Evolutionary conservation across 129 eudicot species (phyloP).

Genomic region (Cynara cardunculus): DNA sequence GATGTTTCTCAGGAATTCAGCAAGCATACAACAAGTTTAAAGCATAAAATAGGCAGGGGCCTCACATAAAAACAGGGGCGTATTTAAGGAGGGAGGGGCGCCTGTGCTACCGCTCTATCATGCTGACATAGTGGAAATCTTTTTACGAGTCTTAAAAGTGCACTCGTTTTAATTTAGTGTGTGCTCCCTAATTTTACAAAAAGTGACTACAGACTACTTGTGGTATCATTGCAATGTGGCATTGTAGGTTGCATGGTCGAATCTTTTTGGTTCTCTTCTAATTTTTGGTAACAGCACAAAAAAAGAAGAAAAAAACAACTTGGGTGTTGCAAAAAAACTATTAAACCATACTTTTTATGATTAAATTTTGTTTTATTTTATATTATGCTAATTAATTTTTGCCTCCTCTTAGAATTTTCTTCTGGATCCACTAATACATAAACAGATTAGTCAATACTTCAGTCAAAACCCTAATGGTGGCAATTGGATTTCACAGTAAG

Average conservation of each 20-base stretch:
- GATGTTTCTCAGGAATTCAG: neutral
- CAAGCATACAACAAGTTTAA: neutral
- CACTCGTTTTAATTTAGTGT: too few relatives aligned
- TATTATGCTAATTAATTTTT: neutral
- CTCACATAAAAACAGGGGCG: neutral
- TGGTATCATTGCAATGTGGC: too few relatives aligned
- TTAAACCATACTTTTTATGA: neutral
- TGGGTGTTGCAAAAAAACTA: neutral
- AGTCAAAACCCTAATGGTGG: neutral
- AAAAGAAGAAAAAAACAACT: neutral
- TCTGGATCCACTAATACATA: neutral
- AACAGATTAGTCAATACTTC: neutral
- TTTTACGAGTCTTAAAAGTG: too few relatives aligned
- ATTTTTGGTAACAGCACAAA: neutral
- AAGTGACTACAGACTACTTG: too few relatives aligned
- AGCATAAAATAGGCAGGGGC: too few relatives aligned
- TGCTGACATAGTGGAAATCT: too few relatives aligned
- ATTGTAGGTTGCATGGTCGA: neutral
- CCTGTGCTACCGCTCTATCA: too few relatives aligned
- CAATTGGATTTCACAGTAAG: conserved; percentile 3
- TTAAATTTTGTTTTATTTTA: too few relatives aligned
- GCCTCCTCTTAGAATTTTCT: neutral
- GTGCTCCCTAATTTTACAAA: too few relatives aligned
- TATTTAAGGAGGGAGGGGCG: too few relatives aligned
- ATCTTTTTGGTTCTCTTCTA: neutral